phyloP scores from a whole-genome alignment of 2,329 filamentous ascomycete species.

The Fusarium anguioides region DNA sequence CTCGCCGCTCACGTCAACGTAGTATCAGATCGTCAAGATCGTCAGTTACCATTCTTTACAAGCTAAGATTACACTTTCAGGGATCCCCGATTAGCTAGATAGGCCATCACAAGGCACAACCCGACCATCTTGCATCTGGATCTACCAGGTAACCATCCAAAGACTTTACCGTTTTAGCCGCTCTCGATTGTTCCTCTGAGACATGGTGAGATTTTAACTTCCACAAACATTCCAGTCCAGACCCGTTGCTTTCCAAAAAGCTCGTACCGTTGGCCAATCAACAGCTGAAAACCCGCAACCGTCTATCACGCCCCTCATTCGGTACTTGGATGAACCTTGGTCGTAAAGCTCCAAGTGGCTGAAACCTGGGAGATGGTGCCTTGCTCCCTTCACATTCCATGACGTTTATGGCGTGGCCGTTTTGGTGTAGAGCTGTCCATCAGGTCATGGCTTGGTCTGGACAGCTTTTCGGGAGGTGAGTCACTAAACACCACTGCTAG shows the following conservation, averaged over 20 bases:
- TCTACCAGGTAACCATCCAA: background rate
- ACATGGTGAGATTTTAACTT: background rate
- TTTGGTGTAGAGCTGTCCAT: background rate
- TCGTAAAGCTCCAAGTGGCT: background rate
- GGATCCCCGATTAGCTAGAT: background rate
- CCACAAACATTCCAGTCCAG: background rate
- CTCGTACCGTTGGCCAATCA: background rate
- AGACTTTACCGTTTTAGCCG: background rate
- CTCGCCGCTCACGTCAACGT: too few relatives aligned
- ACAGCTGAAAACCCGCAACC: background rate
- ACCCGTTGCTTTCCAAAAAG: background rate
- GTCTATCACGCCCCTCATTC: background rate
- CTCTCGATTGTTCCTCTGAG: background rate
- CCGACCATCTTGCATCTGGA: too few relatives aligned
- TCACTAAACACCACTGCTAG: too few relatives aligned
- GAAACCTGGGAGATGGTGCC: background rate
- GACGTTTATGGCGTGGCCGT: background rate
- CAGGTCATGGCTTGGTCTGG: background rate
- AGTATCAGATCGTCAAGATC: too few relatives aligned
- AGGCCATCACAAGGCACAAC: background rate
- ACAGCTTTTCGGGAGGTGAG: background rate
- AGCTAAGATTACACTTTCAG: background rate
- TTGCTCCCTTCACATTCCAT: slow-evolving; percentile 8
- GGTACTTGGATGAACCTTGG: background rate
- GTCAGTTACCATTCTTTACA: background rate